Percentiles rank a stretch among this genome's conserved stretches.
phyloP scores from a whole-genome alignment of 371 early-diverging fungal species.

The Chytridiales sp. region DNA sequence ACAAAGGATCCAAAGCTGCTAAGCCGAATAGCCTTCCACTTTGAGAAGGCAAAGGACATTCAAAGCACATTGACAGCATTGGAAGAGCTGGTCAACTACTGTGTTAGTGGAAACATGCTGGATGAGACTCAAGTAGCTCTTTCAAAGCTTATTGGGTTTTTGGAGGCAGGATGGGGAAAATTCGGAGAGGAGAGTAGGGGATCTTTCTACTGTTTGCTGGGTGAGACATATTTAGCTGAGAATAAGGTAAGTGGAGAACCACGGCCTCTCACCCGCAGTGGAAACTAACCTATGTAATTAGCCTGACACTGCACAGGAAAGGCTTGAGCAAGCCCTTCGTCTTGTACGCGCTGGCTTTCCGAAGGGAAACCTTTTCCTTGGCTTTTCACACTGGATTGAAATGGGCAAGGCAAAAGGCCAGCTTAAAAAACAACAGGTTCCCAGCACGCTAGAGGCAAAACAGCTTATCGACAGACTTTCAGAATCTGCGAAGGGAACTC shows the following conservation, averaged over 20 bases:
- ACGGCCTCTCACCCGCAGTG: too few species aligned
- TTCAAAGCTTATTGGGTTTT: slow-evolving; percentile 1
- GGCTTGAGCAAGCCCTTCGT: too few species aligned
- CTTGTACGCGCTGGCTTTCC: too few species aligned
- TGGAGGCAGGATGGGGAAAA: slow-evolving; percentile 8
- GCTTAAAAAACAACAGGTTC: too few species aligned
- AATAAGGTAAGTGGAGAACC: slow-evolving; percentile 5
- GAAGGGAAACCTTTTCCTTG: too few species aligned
- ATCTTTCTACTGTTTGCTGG: background rate
- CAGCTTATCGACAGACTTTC: too few species aligned
- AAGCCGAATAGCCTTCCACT: slow-evolving; percentile 3
- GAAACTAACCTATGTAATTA: too few species aligned
- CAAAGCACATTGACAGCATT: background rate
- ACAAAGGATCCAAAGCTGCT: background rate
- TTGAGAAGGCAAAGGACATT: slow-evolving; percentile 7
- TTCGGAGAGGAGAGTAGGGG: background rate
- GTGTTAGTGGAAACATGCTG: background rate
- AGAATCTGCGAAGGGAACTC: too few species aligned
- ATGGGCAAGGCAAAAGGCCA: too few species aligned
- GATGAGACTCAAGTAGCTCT: background rate
- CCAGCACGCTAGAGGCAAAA: too few species aligned
- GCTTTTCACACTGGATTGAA: too few species aligned
- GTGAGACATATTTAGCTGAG: background rate
- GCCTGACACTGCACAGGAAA: too few species aligned
- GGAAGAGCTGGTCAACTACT: background rate